Evolutionary conservation across 176 grass and related monocot species (phyloP).

Genomic region (Panicum miliaceum): DNA sequence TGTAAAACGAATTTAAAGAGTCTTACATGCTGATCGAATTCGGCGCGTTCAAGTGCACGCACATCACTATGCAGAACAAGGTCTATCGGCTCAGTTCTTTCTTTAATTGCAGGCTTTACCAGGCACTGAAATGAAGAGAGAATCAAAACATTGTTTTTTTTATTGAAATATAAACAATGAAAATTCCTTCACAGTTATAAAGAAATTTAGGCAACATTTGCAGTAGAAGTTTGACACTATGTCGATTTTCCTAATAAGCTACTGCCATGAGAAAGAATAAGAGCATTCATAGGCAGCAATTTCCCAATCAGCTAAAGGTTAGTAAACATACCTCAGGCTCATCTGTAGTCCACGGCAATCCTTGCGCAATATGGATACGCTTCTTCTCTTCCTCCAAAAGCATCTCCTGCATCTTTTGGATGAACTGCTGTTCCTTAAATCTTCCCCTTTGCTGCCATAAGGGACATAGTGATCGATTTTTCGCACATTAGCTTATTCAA

Average conservation of each 20-base stretch:
- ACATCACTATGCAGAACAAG: conserved; percentile 82
- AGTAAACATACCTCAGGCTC: conserved; percentile 74
- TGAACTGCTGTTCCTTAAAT: conserved; percentile 75
- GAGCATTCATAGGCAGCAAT: background rate
- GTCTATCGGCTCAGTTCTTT: conserved; percentile 81
- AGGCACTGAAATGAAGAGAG: conserved; percentile 60
- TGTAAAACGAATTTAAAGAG: conserved; percentile 34
- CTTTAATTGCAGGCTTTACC: conserved; percentile 75
- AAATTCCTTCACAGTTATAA: background rate
- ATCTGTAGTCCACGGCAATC: conserved; percentile 91
- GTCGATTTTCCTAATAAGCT: conserved; percentile 12
- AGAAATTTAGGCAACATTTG: background rate
- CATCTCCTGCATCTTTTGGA: conserved; percentile 86
- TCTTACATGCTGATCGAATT: conserved; percentile 82
- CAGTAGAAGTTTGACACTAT: background rate
- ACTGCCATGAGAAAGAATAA: conserved; percentile 18
- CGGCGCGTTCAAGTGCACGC: conserved; percentile 78
- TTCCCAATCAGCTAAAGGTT: background rate
- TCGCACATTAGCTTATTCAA: conserved; percentile 23
- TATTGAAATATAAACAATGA: background rate
- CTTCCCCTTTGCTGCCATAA: conserved; percentile 79
- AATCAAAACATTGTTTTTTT: conserved; percentile 18
- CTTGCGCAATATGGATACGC: conserved; percentile 85
- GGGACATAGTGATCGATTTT: conserved; percentile 20
- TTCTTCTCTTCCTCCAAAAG: conserved; percentile 75